Evolutionary conservation across 768 basidiomycete genomes (phyloP).

Genomic region (Hypholoma sublateritium): DNA sequence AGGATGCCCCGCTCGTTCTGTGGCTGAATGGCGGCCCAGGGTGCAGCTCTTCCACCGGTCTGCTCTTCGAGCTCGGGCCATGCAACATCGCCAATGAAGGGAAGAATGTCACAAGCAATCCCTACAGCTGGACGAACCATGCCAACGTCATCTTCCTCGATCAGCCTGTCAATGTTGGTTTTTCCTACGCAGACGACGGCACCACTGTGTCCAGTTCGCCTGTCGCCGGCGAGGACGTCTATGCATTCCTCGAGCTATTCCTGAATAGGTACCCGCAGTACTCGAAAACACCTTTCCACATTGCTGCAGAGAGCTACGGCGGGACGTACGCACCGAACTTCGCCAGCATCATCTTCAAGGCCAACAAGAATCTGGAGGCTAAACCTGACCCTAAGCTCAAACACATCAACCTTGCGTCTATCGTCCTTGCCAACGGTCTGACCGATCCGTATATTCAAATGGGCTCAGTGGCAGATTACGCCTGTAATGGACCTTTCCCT

Average conservation of each 20-base stretch:
- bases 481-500: conserved; percentile 80
- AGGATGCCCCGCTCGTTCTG: conserved; percentile 77
- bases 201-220: conserved; percentile 78
- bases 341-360: conserved; percentile 75
- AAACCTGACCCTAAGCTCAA: conserved; percentile 48
- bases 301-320: conserved; percentile 79
- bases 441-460: conserved; percentile 85
- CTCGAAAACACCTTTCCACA: conserved; percentile 66
- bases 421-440: conserved; percentile 87
- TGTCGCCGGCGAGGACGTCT: conserved; percentile 87
- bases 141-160: conserved; percentile 80
- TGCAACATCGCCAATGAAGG: conserved; percentile 74
- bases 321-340: conserved; percentile 87
- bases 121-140: conserved; percentile 81
- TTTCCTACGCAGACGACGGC: conserved; percentile 78
- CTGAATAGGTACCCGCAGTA: conserved; percentile 76
- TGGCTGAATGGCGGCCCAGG: conserved; percentile 89
- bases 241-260: conserved; percentile 83
- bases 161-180: conserved; percentile 89
- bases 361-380: conserved; percentile 61
- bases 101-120: conserved; percentile 68
- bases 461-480: conserved; percentile 68
- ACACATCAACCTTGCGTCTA: conserved; percentile 76
- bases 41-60: conserved; percentile 76
- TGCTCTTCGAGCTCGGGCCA: conserved; percentile 92